These are phyloP conservation scores for Aspergillus carlsbadensis DNA, from an alignment of 495 filamentous ascomycete species.

Conservation along the genomic window DNA sequence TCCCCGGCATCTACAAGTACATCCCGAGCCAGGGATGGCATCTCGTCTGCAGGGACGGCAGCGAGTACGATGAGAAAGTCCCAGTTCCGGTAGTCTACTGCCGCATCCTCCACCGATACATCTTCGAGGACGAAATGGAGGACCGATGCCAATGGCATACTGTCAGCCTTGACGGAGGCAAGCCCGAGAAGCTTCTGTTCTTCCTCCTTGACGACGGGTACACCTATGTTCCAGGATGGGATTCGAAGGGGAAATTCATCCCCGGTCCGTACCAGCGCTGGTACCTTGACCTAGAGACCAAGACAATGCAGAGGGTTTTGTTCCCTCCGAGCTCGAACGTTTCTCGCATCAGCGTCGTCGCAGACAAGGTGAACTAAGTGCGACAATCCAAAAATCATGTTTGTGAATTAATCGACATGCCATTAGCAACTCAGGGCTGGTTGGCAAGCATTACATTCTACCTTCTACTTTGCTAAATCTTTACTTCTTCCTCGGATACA, in stretches of 20 bases:
- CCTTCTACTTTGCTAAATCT: neutral
- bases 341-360: conserved; percentile 40
- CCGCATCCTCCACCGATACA: conserved; percentile 47
- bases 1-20: conserved; percentile 47
- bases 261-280: conserved; percentile 47
- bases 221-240: conserved; percentile 47
- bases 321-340: conserved; percentile 42
- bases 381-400: neutral
- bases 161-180: conserved; percentile 33
- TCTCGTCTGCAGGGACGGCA: conserved; percentile 38
- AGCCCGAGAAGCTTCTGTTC: conserved; percentile 40
- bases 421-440: too few species aligned
- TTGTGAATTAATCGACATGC: too few species aligned
- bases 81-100: conserved; percentile 45
- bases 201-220: conserved; percentile 44
- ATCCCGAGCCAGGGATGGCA: conserved; percentile 45
- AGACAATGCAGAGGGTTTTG: conserved; percentile 40
- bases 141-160: conserved; percentile 43
- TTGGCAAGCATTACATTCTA: neutral
- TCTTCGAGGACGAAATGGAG: conserved; percentile 45
- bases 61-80: conserved; percentile 37
- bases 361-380: conserved; percentile 31
- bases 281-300: conserved; percentile 38
- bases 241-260: conserved; percentile 42
- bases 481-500: neutral